Percentiles rank a stretch among this genome's conserved stretches.
Evolutionary conservation across 371 early-diverging fungal species (phyloP).

Genomic region (Mucor saturninus): DNA sequence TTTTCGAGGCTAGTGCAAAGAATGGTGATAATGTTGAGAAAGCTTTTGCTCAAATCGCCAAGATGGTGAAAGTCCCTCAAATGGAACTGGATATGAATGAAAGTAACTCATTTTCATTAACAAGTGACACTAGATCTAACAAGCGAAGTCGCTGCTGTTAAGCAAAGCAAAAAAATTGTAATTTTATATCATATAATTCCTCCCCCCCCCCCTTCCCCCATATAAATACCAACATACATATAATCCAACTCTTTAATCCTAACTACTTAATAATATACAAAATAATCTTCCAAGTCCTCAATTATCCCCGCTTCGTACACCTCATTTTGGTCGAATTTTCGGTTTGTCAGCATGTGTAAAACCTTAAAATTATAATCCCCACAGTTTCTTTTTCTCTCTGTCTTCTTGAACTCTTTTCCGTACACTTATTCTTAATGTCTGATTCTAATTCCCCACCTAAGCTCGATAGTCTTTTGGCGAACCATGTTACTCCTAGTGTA

Average conservation of each 20-base stretch:
- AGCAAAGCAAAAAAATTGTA: neutral
- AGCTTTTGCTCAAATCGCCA: constrained; percentile 87
- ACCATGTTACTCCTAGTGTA: neutral
- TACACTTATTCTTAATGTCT: neutral
- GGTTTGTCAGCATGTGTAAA: constrained; percentile 12
- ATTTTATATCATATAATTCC: too few relatives aligned
- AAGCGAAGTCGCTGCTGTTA: constrained; percentile 25
- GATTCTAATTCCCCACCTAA: neutral
- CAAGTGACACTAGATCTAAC: constrained; percentile 15
- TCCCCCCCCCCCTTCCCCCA: too few relatives aligned
- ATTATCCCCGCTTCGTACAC: neutral
- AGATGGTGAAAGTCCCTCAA: constrained; percentile 63
- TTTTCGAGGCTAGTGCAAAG: constrained; percentile 94
- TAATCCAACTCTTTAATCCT: neutral
- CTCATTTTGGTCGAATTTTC: neutral
- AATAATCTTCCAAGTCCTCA: too few relatives aligned
- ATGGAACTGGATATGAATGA: constrained; percentile 59
- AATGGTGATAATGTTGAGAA: constrained; percentile 91
- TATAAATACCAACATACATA: too few relatives aligned
- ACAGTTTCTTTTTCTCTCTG: neutral
- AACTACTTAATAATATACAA: neutral
- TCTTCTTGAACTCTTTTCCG: neutral
- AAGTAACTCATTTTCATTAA: constrained; percentile 22
- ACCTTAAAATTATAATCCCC: constrained; percentile 12
- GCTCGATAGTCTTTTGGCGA: neutral